Conservation (phyloP, 192 early-diverging fungal genomes). For the Backusella sp. region DNA sequence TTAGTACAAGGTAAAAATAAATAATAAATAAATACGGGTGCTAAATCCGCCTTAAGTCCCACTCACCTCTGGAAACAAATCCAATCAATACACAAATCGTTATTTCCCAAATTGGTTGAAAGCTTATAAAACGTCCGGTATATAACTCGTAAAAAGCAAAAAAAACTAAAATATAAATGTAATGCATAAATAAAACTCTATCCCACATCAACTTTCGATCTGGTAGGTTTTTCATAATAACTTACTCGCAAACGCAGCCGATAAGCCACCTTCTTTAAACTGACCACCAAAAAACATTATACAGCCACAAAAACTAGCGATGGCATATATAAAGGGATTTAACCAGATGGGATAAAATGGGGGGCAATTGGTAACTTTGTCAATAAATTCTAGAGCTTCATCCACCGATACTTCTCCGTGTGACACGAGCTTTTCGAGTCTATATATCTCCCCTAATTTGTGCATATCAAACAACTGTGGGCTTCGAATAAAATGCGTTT, state of each 20-base stretch:
- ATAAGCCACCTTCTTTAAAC: slow-evolving; percentile 65
- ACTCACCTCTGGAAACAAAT: slow-evolving; percentile 39
- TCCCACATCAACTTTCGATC: not conserved
- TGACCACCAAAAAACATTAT: slow-evolving; percentile 69
- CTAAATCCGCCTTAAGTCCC: not conserved
- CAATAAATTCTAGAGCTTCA: slow-evolving; percentile 62
- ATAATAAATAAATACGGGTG: not conserved
- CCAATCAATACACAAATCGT: slow-evolving; percentile 47
- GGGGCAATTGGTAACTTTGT: slow-evolving; percentile 53
- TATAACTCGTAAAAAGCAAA: slow-evolving; percentile 53
- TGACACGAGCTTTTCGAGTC: slow-evolving; percentile 59
- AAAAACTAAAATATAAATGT: slow-evolving; percentile 26
- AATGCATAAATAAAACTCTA: not conserved
- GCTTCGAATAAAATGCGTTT: slow-evolving; percentile 69
- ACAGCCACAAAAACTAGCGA: slow-evolving; percentile 58
- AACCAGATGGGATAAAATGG: slow-evolving; percentile 60
- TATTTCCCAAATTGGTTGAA: slow-evolving; percentile 47
- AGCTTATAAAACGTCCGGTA: slow-evolving; percentile 49
- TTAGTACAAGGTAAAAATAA: not conserved
- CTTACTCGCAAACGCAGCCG: slow-evolving; percentile 45
- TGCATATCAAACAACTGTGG: slow-evolving; percentile 66
- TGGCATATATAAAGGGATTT: slow-evolving; percentile 52
- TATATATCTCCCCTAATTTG: slow-evolving; percentile 62
- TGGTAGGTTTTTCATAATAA: not conserved
- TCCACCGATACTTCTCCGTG: slow-evolving; percentile 61